Evolutionary conservation across 495 filamentous ascomycete genomes (phyloP), one percentile per base, ranked within the genome.

Genomic region (Aspergillus diversus): DNA sequence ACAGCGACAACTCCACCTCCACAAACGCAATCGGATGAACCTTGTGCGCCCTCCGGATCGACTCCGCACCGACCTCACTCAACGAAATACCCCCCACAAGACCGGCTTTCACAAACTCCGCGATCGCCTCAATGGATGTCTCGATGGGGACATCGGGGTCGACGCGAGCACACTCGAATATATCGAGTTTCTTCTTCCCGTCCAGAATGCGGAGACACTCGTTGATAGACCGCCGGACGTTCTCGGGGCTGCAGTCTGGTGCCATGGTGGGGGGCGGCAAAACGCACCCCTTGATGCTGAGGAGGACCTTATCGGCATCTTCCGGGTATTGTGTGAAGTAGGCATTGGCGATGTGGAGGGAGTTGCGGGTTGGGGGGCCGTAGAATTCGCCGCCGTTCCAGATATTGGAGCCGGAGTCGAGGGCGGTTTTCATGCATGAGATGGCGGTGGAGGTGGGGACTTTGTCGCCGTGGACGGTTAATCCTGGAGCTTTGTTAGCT

Each of bases 281-380:
- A 27, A 48, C 16, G 51, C 82, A 87, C 52, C 87, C 88, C 69
- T 92, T 92, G 76, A 91, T 80, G 67, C 75, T 81, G 16, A 92
- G 72, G 6, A 89, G 76, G 15, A 91, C 80, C 72, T 88, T 89
- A 35, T 82, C 80, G 5, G 82, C 83, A 70, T 92, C 88, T 62
- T 85, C 85, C 8, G 90, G 90, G 70, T 90, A 87, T 64, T 83
- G 77, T 33, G 75, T 83, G 70, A 89, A 90, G 77, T 91, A 92
- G 49, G 77, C 75, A 43, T 87, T 82, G 55, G 91, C 76, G 5
- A 92, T 78, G 55, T 82, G 78, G 5, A 91, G 79, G 12, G 82
- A 85, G 59, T 81, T 79, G 47, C 67, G 57, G 2, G 73, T 63
- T 5, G 75, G 73, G 0, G 74, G 63, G 16, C 77, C 77, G 53